Conservation (phyloP, 352 stramenopile species). For the Pythium biforme region DNA sequence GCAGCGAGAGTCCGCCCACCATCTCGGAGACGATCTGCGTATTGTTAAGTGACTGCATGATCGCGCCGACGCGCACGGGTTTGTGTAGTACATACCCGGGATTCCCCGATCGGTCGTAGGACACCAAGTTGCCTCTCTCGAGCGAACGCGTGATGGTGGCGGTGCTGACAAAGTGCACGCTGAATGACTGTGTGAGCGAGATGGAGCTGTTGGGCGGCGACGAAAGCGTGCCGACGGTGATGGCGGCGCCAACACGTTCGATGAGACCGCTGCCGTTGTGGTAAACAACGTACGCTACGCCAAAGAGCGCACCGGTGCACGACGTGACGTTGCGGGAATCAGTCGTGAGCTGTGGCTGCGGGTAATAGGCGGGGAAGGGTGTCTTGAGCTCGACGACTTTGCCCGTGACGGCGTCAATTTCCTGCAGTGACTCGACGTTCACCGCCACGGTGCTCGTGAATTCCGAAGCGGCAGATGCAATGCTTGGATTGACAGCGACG, state of each 20-base stretch:
- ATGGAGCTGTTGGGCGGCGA: not conserved
- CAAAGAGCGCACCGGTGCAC: constrained; percentile 29
- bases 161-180: constrained; percentile 34
- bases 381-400: not conserved
- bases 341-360: constrained; percentile 9
- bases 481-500: constrained; percentile 10
- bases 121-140: constrained; percentile 34
- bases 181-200: constrained; percentile 33
- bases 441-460: constrained; percentile 11
- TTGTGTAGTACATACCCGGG: constrained; percentile 37
- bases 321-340: constrained; percentile 4
- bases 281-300: constrained; percentile 29
- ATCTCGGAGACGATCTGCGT: constrained; percentile 33
- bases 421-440: constrained; percentile 17
- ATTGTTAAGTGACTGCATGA: not conserved
- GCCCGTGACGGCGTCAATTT: constrained; percentile 12
- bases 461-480: not conserved
- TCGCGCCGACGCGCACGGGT: constrained; percentile 35
- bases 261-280: constrained; percentile 36
- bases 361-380: constrained; percentile 32
- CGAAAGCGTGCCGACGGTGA: constrained; percentile 30
- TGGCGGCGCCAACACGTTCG: constrained; percentile 18
- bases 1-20: constrained; percentile 29
- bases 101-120: constrained; percentile 39
- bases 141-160: constrained; percentile 26